Conservation (phyloP, 495 filamentous ascomycete genomes). For the Tuber aestivum region DNA sequence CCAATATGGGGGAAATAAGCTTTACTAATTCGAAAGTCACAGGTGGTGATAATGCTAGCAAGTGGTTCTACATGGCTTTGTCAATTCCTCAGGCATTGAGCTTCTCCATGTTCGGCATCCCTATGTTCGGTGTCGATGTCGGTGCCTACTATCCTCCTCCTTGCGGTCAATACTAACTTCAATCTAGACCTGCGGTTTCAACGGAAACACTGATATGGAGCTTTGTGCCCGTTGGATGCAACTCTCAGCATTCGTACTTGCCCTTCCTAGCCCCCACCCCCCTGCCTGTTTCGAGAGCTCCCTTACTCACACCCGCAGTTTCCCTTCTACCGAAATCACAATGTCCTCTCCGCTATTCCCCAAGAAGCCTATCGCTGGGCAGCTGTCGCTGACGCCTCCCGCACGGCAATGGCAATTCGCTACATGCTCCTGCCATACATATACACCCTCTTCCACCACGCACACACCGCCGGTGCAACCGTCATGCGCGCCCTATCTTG, state of each 20-base stretch:
- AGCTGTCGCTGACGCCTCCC: constrained; percentile 60
- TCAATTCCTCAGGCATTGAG: constrained; percentile 74
- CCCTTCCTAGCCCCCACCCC: constrained; percentile 36
- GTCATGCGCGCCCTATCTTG: constrained; percentile 77
- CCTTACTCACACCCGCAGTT: constrained; percentile 50
- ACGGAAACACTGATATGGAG: constrained; percentile 63
- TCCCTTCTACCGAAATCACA: constrained; percentile 50
- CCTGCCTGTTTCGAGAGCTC: not conserved
- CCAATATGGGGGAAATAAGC: not conserved
- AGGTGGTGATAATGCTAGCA: constrained; percentile 64
- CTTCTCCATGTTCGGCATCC: constrained; percentile 76
- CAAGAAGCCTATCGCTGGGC: constrained; percentile 78
- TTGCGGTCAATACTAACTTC: not conserved
- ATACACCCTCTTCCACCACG: constrained; percentile 71
- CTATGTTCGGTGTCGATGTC: constrained; percentile 74
- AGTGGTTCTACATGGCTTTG: constrained; percentile 66
- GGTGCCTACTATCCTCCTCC: not conserved
- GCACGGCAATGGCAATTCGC: constrained; percentile 65
- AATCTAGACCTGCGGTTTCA: constrained; percentile 64
- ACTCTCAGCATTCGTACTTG: constrained; percentile 69
- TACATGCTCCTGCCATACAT: constrained; percentile 72
- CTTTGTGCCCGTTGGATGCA: constrained; percentile 86
- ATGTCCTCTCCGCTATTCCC: constrained; percentile 50
- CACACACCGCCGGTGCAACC: constrained; percentile 62
- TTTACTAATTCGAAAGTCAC: not conserved